Percentiles rank a stretch among this genome's conserved stretches.
phyloP scores from a whole-genome alignment of 2,329 filamentous ascomycete genomes.

The Drechslera avenae region DNA sequence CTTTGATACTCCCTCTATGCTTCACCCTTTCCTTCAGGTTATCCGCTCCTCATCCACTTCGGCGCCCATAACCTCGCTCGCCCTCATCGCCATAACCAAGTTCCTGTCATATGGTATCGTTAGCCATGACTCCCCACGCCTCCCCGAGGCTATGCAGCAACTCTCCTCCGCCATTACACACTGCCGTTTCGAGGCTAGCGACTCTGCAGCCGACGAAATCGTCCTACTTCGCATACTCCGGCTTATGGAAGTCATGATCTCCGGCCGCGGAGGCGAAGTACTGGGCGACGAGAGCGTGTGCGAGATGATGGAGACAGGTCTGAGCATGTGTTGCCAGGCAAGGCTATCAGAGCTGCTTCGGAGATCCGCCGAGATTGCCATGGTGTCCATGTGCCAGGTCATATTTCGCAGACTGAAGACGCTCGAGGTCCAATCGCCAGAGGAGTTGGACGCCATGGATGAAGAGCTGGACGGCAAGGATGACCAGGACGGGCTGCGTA shows the following conservation, averaged over 20 bases:
- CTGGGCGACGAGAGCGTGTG: slow-evolving; percentile 98
- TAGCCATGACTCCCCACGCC: slow-evolving; percentile 79
- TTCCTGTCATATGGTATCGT: slow-evolving; percentile 96
- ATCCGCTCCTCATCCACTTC: slow-evolving; percentile 96
- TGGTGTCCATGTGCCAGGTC: slow-evolving; percentile 99
- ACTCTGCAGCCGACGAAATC: slow-evolving; percentile 92
- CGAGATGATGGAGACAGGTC: slow-evolving; percentile 97
- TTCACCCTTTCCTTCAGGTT: slow-evolving; percentile 94
- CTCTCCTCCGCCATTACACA: slow-evolving; percentile 95
- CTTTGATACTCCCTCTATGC: slow-evolving; percentile 86
- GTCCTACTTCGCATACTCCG: slow-evolving; percentile 93
- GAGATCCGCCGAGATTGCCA: slow-evolving; percentile 90
- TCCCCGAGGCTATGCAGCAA: slow-evolving; percentile 90
- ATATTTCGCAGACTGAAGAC: slow-evolving; percentile 94
- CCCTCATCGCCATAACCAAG: slow-evolving; percentile 90
- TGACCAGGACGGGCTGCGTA: slow-evolving; percentile 74
- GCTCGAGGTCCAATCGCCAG: slow-evolving; percentile 75
- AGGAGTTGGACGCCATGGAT: slow-evolving; percentile 69
- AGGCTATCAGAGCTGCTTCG: slow-evolving; percentile 88
- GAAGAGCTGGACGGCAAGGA: slow-evolving; percentile 67
- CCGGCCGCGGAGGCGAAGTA: slow-evolving; percentile 86
- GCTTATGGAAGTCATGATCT: slow-evolving; percentile 98
- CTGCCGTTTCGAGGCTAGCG: slow-evolving; percentile 95
- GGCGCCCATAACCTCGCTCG: slow-evolving; percentile 92
- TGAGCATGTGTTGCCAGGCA: slow-evolving; percentile 96